phyloP scores from a whole-genome alignment of 148 eudicot genomes.

The Selenicereus undatus region DNA sequence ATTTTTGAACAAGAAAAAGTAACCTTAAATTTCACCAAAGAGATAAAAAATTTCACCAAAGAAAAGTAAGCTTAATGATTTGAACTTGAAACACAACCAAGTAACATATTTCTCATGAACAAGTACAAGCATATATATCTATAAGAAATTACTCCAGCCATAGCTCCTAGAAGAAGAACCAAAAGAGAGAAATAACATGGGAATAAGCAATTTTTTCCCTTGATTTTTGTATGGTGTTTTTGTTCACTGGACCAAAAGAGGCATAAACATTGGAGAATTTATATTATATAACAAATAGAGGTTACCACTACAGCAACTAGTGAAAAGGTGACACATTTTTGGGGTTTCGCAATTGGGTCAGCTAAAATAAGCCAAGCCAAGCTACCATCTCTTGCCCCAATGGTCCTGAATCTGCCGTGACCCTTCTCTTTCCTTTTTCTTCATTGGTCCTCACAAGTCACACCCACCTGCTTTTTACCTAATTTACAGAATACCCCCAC shows the following conservation, averaged over 20 bases:
- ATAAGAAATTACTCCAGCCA: background rate
- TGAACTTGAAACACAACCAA: too few species aligned
- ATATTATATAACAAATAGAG: conserved; percentile 2
- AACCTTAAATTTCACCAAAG: too few species aligned
- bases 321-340: background rate
- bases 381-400: background rate
- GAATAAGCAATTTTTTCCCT: conserved; percentile 12
- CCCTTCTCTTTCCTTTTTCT: too few species aligned
- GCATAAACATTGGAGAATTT: conserved; percentile 9
- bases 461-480: too few species aligned
- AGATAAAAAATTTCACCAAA: too few species aligned
- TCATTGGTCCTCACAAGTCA: too few species aligned
- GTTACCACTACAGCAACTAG: background rate
- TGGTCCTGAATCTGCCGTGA: background rate
- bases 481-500: too few species aligned
- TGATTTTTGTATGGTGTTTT: background rate
- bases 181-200: conserved; percentile 13
- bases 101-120: too few species aligned
- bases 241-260: conserved; percentile 25
- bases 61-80: too few species aligned
- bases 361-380: background rate
- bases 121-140: too few species aligned
- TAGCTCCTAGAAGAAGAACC: conserved; percentile 4
- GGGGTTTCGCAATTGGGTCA: background rate
- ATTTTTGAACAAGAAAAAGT: too few species aligned